Base-by-base conservation (phyloP, 345 rosid species). In the Citrus mangshanensis region DNA sequence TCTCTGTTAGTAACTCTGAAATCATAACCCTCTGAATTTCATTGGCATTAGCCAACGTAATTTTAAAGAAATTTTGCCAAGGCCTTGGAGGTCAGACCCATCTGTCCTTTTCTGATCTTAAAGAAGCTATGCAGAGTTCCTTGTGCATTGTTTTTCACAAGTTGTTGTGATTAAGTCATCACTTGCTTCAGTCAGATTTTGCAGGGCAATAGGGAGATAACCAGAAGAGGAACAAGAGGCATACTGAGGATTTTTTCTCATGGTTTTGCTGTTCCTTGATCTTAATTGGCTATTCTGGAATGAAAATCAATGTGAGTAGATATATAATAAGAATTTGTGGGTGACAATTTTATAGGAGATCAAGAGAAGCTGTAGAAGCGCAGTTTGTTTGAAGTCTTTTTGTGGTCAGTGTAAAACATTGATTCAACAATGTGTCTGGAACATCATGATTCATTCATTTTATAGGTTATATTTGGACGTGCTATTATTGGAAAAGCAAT, bases 41-140 rank as follows among this genome's bases (percentile, higher is more conserved):
- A 18, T 34, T 68, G 2, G 79, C 85, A 2, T 76, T 46, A 1
- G 4, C 13, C 1, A 69, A 37, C 0, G 73, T 66, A 68, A 54
- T 61, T 16, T 77, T 0, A 77, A 27, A 21, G 81, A 72, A 46
- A 30, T 28, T 54, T 56, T 70, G 9, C 80, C 73, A 9, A 82
- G 77, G 9, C 65, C 73, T 21, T 54, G 71, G 19, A 82, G 64
- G 32, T 82, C 70, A 24, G 42, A 10, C 1, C 51, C 16, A n/a
- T 3, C 56, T 62, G 1, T 19, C 71, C 5, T 68, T 67, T 34
- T 59, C n/a, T 34, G 82, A 30, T 32, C n/a, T 32, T 16, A 82
- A 58, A n/a, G 72, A 49, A 5, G 77, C 24, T 7, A 1, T 78
- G 65, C 85, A 82, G 4, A 78, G 32, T 9, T 70, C 72, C 77